Evolutionary conservation across 345 rosid genomes (phyloP).

Genomic region (Fremontodendron californicum): DNA sequence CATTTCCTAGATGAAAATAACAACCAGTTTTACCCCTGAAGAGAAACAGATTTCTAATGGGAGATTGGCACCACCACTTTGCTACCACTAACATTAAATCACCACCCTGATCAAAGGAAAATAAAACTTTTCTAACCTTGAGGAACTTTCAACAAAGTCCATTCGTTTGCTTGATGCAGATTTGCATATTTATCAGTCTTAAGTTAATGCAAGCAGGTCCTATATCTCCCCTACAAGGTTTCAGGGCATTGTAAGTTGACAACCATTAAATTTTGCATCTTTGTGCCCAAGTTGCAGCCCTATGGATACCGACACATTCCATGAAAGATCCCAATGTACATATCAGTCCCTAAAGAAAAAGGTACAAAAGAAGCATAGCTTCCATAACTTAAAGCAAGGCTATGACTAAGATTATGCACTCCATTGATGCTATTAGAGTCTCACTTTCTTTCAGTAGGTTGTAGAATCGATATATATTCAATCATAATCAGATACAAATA

Average conservation of each 20-base stretch:
- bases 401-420: neutral
- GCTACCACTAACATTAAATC: neutral
- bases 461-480: neutral
- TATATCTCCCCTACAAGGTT: neutral
- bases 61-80: no score
- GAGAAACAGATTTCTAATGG: no score
- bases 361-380: neutral
- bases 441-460: neutral
- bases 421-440: neutral
- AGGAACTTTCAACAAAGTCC: neutral
- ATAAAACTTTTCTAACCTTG: neutral
- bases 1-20: neutral
- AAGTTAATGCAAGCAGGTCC: neutral
- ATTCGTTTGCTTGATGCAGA: neutral
- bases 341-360: neutral
- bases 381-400: neutral
- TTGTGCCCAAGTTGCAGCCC: neutral
- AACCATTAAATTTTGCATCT: neutral
- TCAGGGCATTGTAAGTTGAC: neutral
- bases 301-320: slow-evolving; percentile 12
- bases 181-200: neutral
- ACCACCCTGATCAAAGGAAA: neutral
- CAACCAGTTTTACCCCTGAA: neutral
- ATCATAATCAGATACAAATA: no score
- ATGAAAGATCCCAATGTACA: slow-evolving; percentile 28